Evolutionary conservation across 768 basidiomycete genomes (phyloP).

Genomic region (Lactarius tabidus): DNA sequence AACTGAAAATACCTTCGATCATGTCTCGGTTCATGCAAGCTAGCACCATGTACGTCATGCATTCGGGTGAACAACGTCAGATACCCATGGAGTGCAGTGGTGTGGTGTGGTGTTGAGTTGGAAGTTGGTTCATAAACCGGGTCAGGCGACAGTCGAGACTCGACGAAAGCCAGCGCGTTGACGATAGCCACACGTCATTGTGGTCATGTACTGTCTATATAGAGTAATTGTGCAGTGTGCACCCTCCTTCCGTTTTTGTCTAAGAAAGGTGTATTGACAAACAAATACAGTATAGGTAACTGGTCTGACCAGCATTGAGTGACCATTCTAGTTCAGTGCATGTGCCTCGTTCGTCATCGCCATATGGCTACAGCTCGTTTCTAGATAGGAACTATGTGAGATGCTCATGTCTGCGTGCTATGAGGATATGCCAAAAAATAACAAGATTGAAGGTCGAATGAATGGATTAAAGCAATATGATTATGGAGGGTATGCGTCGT

Average conservation of each 20-base stretch:
- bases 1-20: neutral
- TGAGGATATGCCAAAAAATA: constrained; percentile 1
- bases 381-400: neutral
- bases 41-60: too few species aligned
- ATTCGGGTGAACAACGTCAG: neutral
- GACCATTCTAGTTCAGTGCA: neutral
- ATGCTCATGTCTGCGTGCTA: neutral
- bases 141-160: too few species aligned
- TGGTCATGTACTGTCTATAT: too few species aligned
- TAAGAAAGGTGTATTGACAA: too few species aligned
- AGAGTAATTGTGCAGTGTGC: too few species aligned
- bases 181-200: too few species aligned
- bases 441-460: neutral
- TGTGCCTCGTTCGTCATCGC: neutral
- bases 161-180: too few species aligned
- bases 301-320: neutral
- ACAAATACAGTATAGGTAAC: constrained; percentile 3
- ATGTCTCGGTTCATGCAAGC: neutral
- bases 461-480: neutral
- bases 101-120: too few species aligned
- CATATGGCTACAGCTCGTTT: constrained; percentile 1
- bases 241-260: too few species aligned
- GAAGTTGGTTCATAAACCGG: too few species aligned
- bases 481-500: neutral
- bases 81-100: neutral